These are phyloP conservation scores for Anisogramma anomala DNA, from an alignment of 2,329 filamentous ascomycete genomes.

Conservation along the genomic window DNA sequence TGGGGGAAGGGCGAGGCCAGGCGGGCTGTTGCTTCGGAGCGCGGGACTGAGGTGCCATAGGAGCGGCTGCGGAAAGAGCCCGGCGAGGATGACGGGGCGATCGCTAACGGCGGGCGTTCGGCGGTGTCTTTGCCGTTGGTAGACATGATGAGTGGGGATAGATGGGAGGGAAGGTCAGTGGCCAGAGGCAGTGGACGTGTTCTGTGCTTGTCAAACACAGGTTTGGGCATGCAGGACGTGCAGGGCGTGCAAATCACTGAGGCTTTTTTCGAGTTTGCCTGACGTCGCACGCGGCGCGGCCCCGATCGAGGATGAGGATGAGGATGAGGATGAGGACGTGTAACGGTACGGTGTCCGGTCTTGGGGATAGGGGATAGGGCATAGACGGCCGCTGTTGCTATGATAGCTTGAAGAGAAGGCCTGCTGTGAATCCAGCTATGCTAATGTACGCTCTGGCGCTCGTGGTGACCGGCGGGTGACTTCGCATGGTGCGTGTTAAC, in stretches of 20 bases:
- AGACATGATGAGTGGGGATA: constrained; percentile 17
- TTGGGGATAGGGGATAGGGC: too few species aligned
- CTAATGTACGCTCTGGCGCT: too few species aligned
- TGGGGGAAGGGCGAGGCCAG: constrained; percentile 45
- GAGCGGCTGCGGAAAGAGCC: constrained; percentile 33
- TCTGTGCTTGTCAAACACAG: constrained; percentile 6
- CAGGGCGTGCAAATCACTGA: constrained; percentile 2
- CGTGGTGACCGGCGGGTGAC: too few species aligned
- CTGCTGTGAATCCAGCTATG: neutral
- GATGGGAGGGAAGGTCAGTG: neutral
- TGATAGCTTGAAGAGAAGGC: neutral
- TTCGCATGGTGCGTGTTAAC: too few species aligned
- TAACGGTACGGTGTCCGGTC: too few species aligned
- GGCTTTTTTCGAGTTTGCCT: neutral
- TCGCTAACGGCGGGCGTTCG: constrained; percentile 24
- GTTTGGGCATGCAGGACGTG: neutral
- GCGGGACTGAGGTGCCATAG: constrained; percentile 41
- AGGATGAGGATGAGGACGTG: too few species aligned
- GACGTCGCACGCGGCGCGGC: too few species aligned
- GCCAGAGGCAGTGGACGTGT: constrained; percentile 3
- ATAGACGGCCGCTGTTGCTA: constrained; percentile 7
- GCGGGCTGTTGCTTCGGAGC: constrained; percentile 49
- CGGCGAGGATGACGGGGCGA: constrained; percentile 36
- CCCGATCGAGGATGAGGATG: neutral
- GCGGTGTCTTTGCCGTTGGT: constrained; percentile 19